Evolutionary conservation across 2,329 filamentous ascomycete genomes (phyloP).

Genomic region (Exophiala bonariae): DNA sequence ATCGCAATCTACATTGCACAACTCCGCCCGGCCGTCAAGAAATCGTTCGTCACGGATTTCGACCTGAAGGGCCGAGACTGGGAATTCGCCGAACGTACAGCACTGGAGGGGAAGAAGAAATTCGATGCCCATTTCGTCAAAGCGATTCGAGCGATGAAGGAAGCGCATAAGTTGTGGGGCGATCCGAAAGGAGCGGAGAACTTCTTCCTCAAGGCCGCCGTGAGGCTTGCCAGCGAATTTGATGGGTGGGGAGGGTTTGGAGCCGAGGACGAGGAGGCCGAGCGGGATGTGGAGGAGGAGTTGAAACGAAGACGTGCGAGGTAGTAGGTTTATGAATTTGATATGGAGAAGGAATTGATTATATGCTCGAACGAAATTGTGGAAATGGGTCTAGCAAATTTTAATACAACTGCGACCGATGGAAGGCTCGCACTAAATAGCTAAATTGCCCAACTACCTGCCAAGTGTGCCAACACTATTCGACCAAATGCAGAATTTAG

Average conservation of each 20-base stretch:
- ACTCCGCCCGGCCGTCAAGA: conserved; percentile 69
- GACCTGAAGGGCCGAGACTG: conserved; percentile 69
- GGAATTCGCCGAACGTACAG: conserved; percentile 72
- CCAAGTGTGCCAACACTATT: too few species aligned
- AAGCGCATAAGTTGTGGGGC: conserved; percentile 51
- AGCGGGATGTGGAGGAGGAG: conserved; percentile 2
- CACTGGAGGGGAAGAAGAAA: conserved; percentile 65
- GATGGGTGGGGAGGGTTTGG: conserved; percentile 30
- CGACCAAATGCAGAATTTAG: too few species aligned
- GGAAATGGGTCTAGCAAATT: too few species aligned
- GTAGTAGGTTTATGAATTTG: too few species aligned
- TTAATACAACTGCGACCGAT: too few species aligned
- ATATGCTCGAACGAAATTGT: too few species aligned
- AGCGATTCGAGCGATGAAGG: conserved; percentile 73
- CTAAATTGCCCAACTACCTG: too few species aligned
- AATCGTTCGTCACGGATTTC: conserved; percentile 52
- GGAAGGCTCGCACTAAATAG: too few species aligned
- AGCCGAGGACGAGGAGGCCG: conserved; percentile 6
- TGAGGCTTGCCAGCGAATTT: conserved; percentile 51
- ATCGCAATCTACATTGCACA: conserved; percentile 76
- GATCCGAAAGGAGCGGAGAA: conserved; percentile 32
- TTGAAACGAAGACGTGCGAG: background rate
- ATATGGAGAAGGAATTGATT: too few species aligned
- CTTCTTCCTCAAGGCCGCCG: conserved; percentile 51
- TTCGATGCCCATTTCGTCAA: conserved; percentile 86